These are phyloP conservation scores for Porphyrellus cyaneotinctus DNA, from an alignment of 768 basidiomycete genomes.

Conservation along the genomic window DNA sequence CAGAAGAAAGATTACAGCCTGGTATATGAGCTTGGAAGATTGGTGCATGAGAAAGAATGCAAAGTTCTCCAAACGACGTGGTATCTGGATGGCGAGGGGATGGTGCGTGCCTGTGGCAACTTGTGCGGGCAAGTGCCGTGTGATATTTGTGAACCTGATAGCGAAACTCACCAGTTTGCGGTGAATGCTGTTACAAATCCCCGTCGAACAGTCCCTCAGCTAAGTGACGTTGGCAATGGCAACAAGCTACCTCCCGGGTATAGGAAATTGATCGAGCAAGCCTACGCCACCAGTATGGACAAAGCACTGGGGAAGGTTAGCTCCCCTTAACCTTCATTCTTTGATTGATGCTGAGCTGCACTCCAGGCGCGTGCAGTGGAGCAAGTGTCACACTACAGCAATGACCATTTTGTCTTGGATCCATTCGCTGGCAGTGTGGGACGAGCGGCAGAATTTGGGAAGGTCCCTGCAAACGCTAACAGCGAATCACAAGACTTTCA, in stretches of 20 bases:
- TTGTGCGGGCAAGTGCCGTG: neutral
- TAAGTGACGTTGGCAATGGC: neutral
- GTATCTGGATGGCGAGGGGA: neutral
- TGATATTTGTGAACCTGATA: constrained; percentile 1
- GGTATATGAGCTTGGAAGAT: neutral
- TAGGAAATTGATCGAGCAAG: neutral
- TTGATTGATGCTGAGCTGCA: neutral
- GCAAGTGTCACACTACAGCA: neutral
- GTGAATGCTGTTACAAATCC: neutral
- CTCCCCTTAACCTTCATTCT: neutral
- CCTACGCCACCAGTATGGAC: neutral
- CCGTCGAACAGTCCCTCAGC: neutral
- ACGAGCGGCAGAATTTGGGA: neutral
- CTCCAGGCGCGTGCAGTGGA: neutral
- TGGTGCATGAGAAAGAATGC: neutral
- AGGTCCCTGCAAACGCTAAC: neutral
- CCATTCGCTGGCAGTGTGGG: neutral
- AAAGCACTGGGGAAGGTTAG: neutral
- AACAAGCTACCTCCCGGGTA: neutral
- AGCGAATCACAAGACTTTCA: neutral
- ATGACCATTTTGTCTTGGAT: neutral
- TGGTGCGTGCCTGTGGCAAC: neutral
- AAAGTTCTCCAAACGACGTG: neutral
- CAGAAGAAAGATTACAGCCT: neutral
- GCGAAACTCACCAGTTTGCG: constrained; percentile 1